Evolutionary conservation across 208 protist species (phyloP).

Genomic region (Acanthamoeba castellanii): DNA sequence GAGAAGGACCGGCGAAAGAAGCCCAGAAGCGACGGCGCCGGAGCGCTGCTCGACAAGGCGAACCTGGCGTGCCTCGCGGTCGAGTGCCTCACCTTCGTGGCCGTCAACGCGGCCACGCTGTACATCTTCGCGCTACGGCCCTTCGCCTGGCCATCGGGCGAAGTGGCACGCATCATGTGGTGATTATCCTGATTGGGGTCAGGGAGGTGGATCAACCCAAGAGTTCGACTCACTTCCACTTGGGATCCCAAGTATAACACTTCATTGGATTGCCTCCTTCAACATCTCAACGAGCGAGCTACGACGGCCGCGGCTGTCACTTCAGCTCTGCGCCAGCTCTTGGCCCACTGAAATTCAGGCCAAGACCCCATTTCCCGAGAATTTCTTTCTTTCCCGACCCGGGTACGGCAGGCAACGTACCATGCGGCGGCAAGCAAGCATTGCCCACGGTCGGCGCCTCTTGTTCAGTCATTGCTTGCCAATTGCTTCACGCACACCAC

Average conservation of each 20-base stretch:
- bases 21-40: background rate
- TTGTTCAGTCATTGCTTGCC: background rate
- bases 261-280: too few relatives aligned
- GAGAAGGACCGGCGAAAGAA: slow-evolving; percentile 30
- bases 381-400: background rate
- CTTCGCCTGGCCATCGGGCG: slow-evolving; percentile 3
- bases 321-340: too few relatives aligned
- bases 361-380: background rate
- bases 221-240: too few relatives aligned
- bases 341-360: background rate
- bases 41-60: background rate
- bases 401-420: background rate
- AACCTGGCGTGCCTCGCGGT: background rate
- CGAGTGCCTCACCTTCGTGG: background rate
- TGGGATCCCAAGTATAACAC: too few relatives aligned
- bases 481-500: background rate
- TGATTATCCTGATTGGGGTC: background rate
- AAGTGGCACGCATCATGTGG: slow-evolving; percentile 55
- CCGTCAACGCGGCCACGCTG: slow-evolving; percentile 46
- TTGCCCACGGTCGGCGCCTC: background rate
- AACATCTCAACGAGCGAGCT: too few relatives aligned
- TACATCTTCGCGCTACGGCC: slow-evolving; percentile 28
- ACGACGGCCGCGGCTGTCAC: too few relatives aligned
- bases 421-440: background rate
- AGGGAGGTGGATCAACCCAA: too few relatives aligned